A percentile compares a stretch with the other conserved stretches of the same genome.
Evolutionary conservation across 768 basidiomycete genomes (phyloP).

Genomic region (Serendipita sp.): DNA sequence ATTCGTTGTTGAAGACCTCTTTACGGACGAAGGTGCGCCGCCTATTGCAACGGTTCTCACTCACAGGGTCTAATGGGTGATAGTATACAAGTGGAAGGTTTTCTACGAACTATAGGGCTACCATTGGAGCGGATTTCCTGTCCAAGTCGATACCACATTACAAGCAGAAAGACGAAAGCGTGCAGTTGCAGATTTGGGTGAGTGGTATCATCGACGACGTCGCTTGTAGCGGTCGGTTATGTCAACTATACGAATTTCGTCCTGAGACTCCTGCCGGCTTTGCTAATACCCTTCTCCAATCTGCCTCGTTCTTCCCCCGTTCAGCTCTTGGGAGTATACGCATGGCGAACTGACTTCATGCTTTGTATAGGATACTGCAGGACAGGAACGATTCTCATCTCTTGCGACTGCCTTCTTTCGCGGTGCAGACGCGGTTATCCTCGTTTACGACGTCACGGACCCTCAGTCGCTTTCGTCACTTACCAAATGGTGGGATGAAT

Average conservation of each 20-base stretch:
- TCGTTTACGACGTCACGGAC: slow-evolving; percentile 67
- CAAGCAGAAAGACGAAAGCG: slow-evolving; percentile 33
- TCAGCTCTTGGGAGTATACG: background rate
- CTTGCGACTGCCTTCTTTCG: slow-evolving; percentile 74
- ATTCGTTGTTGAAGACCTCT: slow-evolving; percentile 13
- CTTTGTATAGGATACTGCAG: slow-evolving; percentile 53
- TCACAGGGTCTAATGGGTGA: background rate
- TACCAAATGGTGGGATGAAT: slow-evolving; percentile 66
- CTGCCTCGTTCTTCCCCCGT: background rate
- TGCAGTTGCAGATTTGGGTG: slow-evolving; percentile 60
- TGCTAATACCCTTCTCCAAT: slow-evolving; percentile 3
- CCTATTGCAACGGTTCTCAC: background rate
- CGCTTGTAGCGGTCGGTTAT: background rate
- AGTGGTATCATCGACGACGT: background rate
- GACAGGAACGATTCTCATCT: slow-evolving; percentile 76
- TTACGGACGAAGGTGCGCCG: slow-evolving; percentile 14
- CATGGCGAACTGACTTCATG: slow-evolving; percentile 7
- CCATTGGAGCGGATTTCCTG: slow-evolving; percentile 84
- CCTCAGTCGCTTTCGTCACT: slow-evolving; percentile 44
- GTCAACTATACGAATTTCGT: background rate
- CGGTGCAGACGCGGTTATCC: slow-evolving; percentile 64
- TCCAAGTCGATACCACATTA: slow-evolving; percentile 56
- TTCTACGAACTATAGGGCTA: slow-evolving; percentile 62
- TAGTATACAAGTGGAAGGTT: slow-evolving; percentile 68
- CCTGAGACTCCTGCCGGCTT: background rate